A percentile compares a stretch with the other conserved stretches of the same genome.
Conservation (phyloP, 2,329 filamentous ascomycete genomes). For the Aspergillus latus region DNA sequence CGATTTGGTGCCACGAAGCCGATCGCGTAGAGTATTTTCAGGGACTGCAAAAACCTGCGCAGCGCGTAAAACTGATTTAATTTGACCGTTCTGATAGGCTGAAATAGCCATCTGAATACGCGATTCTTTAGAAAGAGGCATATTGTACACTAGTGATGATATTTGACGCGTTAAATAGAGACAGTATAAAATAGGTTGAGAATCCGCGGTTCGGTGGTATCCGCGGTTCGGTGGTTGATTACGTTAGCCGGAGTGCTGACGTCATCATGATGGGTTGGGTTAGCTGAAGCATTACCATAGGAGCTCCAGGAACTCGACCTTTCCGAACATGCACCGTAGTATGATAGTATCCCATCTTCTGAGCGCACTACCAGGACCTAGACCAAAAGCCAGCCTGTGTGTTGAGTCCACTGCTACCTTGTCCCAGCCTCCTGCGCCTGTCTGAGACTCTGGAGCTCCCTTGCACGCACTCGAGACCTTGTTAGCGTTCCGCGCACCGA, state of each 20-base stretch:
- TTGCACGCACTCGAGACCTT: not conserved
- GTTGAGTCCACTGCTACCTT: not conserved
- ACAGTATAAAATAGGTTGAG: too few relatives aligned
- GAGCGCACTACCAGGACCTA: not conserved
- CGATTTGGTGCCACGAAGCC: too few relatives aligned
- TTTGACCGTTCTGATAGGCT: too few relatives aligned
- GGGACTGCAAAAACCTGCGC: too few relatives aligned
- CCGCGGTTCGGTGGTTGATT: too few relatives aligned
- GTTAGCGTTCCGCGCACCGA: not conserved
- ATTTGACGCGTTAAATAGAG: too few relatives aligned
- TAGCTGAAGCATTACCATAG: not conserved
- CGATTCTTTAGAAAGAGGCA: too few relatives aligned
- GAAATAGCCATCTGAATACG: too few relatives aligned
- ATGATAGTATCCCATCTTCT: not conserved
- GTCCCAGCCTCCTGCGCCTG: not conserved
- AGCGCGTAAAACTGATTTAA: too few relatives aligned
- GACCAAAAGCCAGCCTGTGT: not conserved
- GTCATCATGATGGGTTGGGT: not conserved
- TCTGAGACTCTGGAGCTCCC: not conserved
- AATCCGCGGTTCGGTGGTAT: too few relatives aligned
- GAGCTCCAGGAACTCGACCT: not conserved
- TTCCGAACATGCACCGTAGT: not conserved
- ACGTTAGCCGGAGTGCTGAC: slow-evolving; percentile 4
- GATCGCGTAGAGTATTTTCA: too few relatives aligned
- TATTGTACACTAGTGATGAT: too few relatives aligned